Evolutionary conservation across 805 yeast genomes (phyloP), one percentile per base, ranked within the genome.

Genomic region (Komagataella ulmi): DNA sequence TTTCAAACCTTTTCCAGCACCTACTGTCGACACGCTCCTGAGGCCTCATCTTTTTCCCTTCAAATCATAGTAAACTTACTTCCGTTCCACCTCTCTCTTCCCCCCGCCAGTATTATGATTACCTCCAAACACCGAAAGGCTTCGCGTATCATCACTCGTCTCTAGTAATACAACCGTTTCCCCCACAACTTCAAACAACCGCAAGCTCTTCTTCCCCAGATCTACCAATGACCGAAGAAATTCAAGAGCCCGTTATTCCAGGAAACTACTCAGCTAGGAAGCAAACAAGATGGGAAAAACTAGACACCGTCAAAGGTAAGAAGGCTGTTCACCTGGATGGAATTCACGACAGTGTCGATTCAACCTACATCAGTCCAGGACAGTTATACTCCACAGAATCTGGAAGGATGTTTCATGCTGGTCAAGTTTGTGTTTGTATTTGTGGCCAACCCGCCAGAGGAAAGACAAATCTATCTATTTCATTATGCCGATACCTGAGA

Each of bases 391-490:
- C 95, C 10, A 91, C 98, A 0, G 96, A 88, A 53, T 80, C 90
- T 0, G 99, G 99, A 0, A 77, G 88, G 56, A 73, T 93, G 59
- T 93, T 88, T 69, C 98, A 93, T 61, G 98, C 99, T 3, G 99
- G 99, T 3, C 86, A 88, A 59, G 81, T 93, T 47, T 80, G 95
- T 59, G 84, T 93, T 51, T 88, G 85, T 3, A 74, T 93, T 57
- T 91, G 87, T 3, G 99, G 99, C 0, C 73, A 90, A 54, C 98
- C 99, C 2, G 98, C 97, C 1, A 76, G 98, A 49, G 97, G 98
- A 2, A 93, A 93, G 64, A 93, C 99, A 1, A 88, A 89, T 63
- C 73, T 91, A 50, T 85, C 97, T 5, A 97, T 91, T 45, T 83
- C 96, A 12, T 74, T 93, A 56, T 88, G 97, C 3, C 77, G 99